Conservation (phyloP, 345 rosid genomes). For the Adansonia digitata region DNA sequence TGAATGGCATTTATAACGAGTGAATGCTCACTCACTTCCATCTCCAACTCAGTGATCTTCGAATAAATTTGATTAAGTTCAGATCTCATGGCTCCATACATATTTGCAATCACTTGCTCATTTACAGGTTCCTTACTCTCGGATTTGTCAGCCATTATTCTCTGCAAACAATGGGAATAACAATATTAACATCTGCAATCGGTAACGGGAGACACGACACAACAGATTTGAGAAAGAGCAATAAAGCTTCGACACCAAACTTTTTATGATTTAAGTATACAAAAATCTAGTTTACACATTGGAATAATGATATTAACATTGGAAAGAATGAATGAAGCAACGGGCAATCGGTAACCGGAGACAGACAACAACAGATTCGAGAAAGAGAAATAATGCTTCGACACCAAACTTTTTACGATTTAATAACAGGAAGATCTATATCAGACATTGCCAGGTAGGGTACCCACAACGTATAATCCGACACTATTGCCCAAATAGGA, state of each 20-base stretch:
- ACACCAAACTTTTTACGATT: neutral
- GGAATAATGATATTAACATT: too few relatives aligned
- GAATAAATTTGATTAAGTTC: slow-evolving; percentile 87
- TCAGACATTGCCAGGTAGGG: neutral
- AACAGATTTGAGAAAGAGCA: neutral
- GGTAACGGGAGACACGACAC: neutral
- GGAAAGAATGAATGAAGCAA: too few relatives aligned
- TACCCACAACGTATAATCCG: neutral
- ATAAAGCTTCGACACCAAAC: too few relatives aligned
- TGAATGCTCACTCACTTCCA: slow-evolving; percentile 87
- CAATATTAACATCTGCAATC: neutral
- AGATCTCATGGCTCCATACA: slow-evolving; percentile 56
- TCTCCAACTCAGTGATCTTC: slow-evolving; percentile 86
- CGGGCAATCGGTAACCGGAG: too few relatives aligned
- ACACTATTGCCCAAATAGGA: neutral
- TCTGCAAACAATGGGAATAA: slow-evolving; percentile 13
- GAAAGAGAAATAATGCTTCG: neutral
- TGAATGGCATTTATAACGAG: slow-evolving; percentile 78
- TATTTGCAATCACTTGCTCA: slow-evolving; percentile 71
- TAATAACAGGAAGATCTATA: neutral
- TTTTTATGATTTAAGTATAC: too few relatives aligned
- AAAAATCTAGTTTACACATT: too few relatives aligned
- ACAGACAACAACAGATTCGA: too few relatives aligned
- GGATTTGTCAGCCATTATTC: slow-evolving; percentile 51
- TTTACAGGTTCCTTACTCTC: slow-evolving; percentile 49